These are phyloP conservation scores for Zelonia costaricensis DNA, from an alignment of 208 protist genomes.

Conservation along the genomic window DNA sequence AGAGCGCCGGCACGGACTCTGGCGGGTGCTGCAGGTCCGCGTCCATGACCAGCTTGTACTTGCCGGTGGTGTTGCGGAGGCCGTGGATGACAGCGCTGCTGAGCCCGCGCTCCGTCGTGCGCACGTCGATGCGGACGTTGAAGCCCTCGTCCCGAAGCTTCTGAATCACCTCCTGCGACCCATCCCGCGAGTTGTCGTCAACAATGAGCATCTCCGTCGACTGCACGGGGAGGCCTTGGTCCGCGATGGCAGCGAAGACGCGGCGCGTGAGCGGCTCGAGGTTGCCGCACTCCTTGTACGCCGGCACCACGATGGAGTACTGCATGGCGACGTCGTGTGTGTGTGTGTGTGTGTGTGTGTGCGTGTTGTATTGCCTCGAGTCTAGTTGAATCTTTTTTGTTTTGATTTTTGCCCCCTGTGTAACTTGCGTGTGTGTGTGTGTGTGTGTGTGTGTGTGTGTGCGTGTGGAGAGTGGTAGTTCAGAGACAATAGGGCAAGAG, in stretches of 20 bases:
- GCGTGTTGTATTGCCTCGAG: no score
- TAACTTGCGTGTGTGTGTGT: no score
- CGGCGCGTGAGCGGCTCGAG: slow-evolving; percentile 70
- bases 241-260: slow-evolving; percentile 65
- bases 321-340: slow-evolving; percentile 11
- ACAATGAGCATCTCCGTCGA: slow-evolving; percentile 84
- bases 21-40: slow-evolving; percentile 94
- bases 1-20: slow-evolving; percentile 69
- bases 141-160: slow-evolving; percentile 62
- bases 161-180: slow-evolving; percentile 78
- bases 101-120: slow-evolving; percentile 81
- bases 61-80: slow-evolving; percentile 47
- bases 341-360: no score
- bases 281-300: slow-evolving; percentile 89
- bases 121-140: slow-evolving; percentile 75
- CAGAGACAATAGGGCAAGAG: no score
- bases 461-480: no score
- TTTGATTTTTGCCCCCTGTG: no score
- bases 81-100: slow-evolving; percentile 91
- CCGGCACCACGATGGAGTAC: slow-evolving; percentile 83
- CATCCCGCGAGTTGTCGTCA: slow-evolving; percentile 90
- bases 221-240: slow-evolving; percentile 34
- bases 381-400: no score
- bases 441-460: no score
- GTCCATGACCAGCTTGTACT: slow-evolving; percentile 90